These are phyloP conservation scores for Starmerella sp. DNA, from an alignment of 805 yeast genomes.

Conservation along the genomic window DNA sequence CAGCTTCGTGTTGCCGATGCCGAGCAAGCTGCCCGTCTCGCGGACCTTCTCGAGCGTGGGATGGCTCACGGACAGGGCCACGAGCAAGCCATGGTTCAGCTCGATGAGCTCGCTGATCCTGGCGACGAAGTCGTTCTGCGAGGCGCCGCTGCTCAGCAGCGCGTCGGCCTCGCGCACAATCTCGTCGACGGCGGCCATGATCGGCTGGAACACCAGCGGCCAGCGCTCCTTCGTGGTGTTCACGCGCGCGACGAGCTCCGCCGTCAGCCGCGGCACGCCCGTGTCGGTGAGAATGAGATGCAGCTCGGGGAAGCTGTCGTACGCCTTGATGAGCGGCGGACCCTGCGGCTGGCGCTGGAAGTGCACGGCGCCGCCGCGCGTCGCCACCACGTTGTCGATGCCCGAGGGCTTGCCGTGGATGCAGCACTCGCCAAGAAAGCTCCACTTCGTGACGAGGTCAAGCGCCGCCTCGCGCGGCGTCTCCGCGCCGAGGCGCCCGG, in stretches of 20 bases:
- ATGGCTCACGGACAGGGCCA: slow-evolving; percentile 82
- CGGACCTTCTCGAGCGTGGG: slow-evolving; percentile 75
- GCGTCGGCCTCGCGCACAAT: slow-evolving; percentile 63
- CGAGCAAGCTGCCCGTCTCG: slow-evolving; percentile 47
- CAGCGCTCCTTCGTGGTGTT: slow-evolving; percentile 41
- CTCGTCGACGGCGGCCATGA: slow-evolving; percentile 66
- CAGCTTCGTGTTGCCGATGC: slow-evolving; percentile 77
- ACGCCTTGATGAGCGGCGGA: slow-evolving; percentile 46
- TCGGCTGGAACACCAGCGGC: slow-evolving; percentile 44
- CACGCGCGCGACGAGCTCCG: slow-evolving; percentile 70
- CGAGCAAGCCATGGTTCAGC: slow-evolving; percentile 79
- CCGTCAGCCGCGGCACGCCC: slow-evolving; percentile 75
- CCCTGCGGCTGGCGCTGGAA: slow-evolving; percentile 44
- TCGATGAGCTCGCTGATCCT: slow-evolving; percentile 41
- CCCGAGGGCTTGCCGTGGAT: slow-evolving; percentile 96
- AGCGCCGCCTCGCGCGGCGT: slow-evolving; percentile 22
- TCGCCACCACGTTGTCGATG: slow-evolving; percentile 91
- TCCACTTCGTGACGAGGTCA: slow-evolving; percentile 64
- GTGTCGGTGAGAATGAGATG: slow-evolving; percentile 74
- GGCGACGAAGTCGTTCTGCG: slow-evolving; percentile 27
- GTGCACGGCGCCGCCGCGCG: slow-evolving; percentile 91
- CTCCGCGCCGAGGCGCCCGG: slow-evolving; percentile 38
- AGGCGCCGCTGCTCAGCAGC: slow-evolving; percentile 41
- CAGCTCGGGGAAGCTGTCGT: slow-evolving; percentile 64
- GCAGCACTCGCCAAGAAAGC: slow-evolving; percentile 87